Percentiles rank a stretch among this genome's conserved stretches.
These are phyloP conservation scores for Lactarius hengduanensis DNA, from an alignment of 768 basidiomycete genomes.

Conservation along the genomic window DNA sequence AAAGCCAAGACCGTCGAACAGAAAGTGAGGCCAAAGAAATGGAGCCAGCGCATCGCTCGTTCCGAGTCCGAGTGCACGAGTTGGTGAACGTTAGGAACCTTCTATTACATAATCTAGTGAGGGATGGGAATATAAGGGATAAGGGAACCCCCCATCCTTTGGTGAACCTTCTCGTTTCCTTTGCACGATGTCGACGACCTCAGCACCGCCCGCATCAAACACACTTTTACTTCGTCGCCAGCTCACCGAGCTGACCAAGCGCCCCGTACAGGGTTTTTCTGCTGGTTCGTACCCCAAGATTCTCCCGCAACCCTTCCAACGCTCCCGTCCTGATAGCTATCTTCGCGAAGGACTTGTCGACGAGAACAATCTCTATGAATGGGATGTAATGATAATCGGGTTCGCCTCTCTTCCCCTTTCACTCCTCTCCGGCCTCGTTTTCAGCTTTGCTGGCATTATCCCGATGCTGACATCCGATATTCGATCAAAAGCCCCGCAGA, in stretches of 20 bases:
- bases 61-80: not conserved
- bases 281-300: conserved; percentile 58
- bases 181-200: conserved; percentile 31
- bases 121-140: conserved; percentile 13
- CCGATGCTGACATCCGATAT: conserved; percentile 30
- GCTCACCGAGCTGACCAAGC: conserved; percentile 83
- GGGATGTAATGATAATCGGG: conserved; percentile 97
- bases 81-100: not conserved
- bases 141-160: not conserved
- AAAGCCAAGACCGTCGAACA: conserved; percentile 43
- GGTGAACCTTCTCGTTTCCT: not conserved
- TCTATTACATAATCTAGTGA: conserved; percentile 15
- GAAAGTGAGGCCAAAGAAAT: conserved; percentile 16
- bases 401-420: conserved; percentile 38
- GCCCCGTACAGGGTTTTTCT: conserved; percentile 94
- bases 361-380: conserved; percentile 92
- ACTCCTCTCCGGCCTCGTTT: not conserved
- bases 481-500: conserved; percentile 69
- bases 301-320: conserved; percentile 30
- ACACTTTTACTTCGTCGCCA: conserved; percentile 74
- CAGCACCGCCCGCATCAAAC: conserved; percentile 33
- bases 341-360: conserved; percentile 77
- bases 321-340: conserved; percentile 35
- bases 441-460: not conserved
- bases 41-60: conserved; percentile 9